Base-by-base conservation (phyloP, 1,284 basidiomycete genomes). In the Neotropicomus parvogracilis region DNA sequence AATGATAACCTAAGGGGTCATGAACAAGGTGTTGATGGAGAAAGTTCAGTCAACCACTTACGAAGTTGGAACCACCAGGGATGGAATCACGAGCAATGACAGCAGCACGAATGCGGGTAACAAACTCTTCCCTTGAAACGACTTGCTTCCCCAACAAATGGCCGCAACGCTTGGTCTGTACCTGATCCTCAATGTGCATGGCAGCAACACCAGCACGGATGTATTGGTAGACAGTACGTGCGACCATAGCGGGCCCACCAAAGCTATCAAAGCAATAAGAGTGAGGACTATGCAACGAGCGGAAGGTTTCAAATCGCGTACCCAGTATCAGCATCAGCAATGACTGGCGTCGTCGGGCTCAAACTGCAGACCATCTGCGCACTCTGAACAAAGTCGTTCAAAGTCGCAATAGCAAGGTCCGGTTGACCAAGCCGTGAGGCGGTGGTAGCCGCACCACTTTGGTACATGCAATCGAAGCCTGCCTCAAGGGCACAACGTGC, bases 321-420 rank as follows among this genome's bases (percentile, higher is more conserved):
- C 72, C 86, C 88, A 37, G 87, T 89, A 60, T 91, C 87, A 2
- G 88, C 88, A 58, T 91, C 87, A 2, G 87, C 88, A 54, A 90
- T 90, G 27, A 91, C 80, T 1, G 85, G 85, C 1, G 75, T 71
- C 0, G 77, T 73, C 2, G 84, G 82, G 53, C 80, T 71, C 33
- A 88, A 57, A 44, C 79, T 71, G 64, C 81, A 83, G 39, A 88
- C 81, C 83, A 88, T 81, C 54, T 74, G 70, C 4, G 79, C 79
- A 49, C 71, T 73, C 62, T 76, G 77, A 16, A 83, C 82, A 55
- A 89, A 88, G 60, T 91, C 88, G 55, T 86, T 86, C 58, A 88
- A 65, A n/a, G 85, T 87, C 1, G 87, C 83, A 56, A 91, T 87
- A 13, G 86, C 88, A 21, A 91, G 72, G 63, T 91, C 88, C 17